A percentile compares a stretch with the other conserved stretches of the same genome.
Conservation (phyloP, 1,284 basidiomycete genomes). For the Sanguinoderma infundibulare region DNA sequence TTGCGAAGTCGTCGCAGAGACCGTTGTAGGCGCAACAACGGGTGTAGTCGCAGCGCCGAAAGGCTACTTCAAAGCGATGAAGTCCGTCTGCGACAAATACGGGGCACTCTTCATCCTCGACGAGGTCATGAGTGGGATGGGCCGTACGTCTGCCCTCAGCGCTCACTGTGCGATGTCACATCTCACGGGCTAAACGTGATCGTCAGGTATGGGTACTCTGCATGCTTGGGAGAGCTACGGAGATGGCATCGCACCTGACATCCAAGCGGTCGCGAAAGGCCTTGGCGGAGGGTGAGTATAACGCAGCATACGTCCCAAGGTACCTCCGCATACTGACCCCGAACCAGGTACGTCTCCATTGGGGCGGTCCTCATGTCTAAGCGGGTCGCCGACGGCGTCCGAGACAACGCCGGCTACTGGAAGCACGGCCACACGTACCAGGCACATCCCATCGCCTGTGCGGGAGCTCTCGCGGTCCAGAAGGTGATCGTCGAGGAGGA, state of each 20-base stretch:
- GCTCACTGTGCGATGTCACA: no score
- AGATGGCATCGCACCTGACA: constrained; percentile 76
- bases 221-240: constrained; percentile 87
- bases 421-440: constrained; percentile 88
- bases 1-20: constrained; percentile 75
- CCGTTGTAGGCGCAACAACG: constrained; percentile 83
- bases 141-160: constrained; percentile 52
- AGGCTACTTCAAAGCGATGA: constrained; percentile 85
- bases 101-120: constrained; percentile 88
- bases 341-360: constrained; percentile 76
- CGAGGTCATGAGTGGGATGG: constrained; percentile 89
- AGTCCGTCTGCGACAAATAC: constrained; percentile 85
- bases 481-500: constrained; percentile 70
- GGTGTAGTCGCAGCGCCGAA: constrained; percentile 77
- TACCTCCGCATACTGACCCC: background rate
- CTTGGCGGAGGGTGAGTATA: constrained; percentile 77
- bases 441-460: constrained; percentile 76
- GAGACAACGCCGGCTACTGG: constrained; percentile 67
- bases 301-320: background rate
- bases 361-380: constrained; percentile 80
- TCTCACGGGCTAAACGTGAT: background rate
- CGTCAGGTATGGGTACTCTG: constrained; percentile 77
- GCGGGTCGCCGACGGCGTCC: constrained; percentile 71
- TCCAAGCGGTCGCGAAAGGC: constrained; percentile 87
- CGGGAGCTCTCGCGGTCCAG: constrained; percentile 81